Percentiles rank a stretch among this genome's conserved stretches.
Conservation (phyloP, 352 stramenopile species). For the Phytopythium chamaehyphon region DNA sequence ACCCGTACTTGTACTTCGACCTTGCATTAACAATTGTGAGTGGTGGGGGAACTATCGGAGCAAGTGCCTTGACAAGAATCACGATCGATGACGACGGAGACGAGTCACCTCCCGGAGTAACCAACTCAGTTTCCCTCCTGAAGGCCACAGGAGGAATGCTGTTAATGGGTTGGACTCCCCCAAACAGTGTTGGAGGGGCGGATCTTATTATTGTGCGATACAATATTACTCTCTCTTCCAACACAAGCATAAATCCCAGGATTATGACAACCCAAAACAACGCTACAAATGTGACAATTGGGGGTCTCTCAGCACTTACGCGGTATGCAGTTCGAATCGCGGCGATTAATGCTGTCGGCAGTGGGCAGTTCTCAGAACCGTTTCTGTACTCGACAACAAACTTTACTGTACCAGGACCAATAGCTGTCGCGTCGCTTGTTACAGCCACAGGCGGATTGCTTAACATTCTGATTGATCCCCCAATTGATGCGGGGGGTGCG, state of each 20-base stretch:
- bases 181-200: slow-evolving; percentile 38
- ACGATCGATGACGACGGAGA: slow-evolving; percentile 51
- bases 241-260: slow-evolving; percentile 5
- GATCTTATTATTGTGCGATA: slow-evolving; percentile 39
- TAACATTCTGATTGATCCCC: slow-evolving; percentile 18
- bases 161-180: slow-evolving; percentile 28
- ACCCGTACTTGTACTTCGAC: slow-evolving; percentile 40
- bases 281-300: slow-evolving; percentile 24
- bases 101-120: slow-evolving; percentile 27
- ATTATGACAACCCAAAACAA: slow-evolving; percentile 26
- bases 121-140: slow-evolving; percentile 11
- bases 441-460: slow-evolving; percentile 44
- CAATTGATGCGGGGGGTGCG: slow-evolving; percentile 37
- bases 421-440: slow-evolving; percentile 15
- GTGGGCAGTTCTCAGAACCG: slow-evolving; percentile 12
- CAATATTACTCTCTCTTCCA: slow-evolving; percentile 15
- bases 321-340: slow-evolving; percentile 32
- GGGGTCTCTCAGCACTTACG: slow-evolving; percentile 17
- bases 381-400: slow-evolving; percentile 28
- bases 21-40: slow-evolving; percentile 21
- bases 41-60: slow-evolving; percentile 27
- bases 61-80: slow-evolving; percentile 19
- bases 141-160: slow-evolving; percentile 48
- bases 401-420: slow-evolving; percentile 28
- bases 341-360: slow-evolving; percentile 35